Percentiles rank a stretch among this genome's conserved stretches.
These are phyloP conservation scores for Gymnopilus junonius DNA, from an alignment of 768 basidiomycete genomes.

Conservation along the genomic window DNA sequence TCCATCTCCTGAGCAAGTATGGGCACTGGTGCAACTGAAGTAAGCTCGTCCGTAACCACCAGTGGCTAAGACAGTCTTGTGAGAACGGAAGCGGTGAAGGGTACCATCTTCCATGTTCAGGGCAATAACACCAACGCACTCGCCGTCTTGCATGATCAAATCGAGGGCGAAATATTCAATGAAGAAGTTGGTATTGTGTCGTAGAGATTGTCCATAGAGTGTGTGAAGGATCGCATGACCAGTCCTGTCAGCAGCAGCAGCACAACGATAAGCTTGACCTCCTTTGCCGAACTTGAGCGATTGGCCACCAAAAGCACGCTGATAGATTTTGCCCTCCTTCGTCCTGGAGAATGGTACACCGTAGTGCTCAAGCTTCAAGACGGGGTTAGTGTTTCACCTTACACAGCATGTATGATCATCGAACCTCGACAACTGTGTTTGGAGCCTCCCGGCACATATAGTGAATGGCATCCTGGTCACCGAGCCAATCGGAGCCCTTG, in stretches of 20 bases:
- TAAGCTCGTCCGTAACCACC: conserved; percentile 98
- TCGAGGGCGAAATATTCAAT: conserved; percentile 99
- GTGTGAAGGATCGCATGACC: conserved; percentile 99
- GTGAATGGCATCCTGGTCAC: conserved; percentile 99
- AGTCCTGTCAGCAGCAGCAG: conserved; percentile 97
- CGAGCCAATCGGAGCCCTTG: conserved; percentile 99
- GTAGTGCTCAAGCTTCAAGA: conserved; percentile 88
- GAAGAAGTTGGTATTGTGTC: conserved; percentile 99
- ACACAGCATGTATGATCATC: conserved; percentile 12
- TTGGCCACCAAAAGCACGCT: conserved; percentile 98
- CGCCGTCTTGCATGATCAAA: conserved; percentile 97
- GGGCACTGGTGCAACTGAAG: conserved; percentile 98
- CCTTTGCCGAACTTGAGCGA: conserved; percentile 97
- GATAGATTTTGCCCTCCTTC: conserved; percentile 98
- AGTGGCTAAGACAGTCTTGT: conserved; percentile 98
- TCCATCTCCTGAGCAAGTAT: conserved; percentile 98
- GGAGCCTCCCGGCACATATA: conserved; percentile 99
- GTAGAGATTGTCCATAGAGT: conserved; percentile 97
- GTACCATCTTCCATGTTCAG: conserved; percentile 99
- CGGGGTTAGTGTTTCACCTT: conserved; percentile 4
- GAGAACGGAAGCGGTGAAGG: conserved; percentile 95
- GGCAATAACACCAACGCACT: conserved; percentile 99
- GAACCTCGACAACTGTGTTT: conserved; percentile 89
- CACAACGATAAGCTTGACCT: conserved; percentile 98
- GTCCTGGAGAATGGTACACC: conserved; percentile 99